Evolutionary conservation across 345 rosid genomes (phyloP), one percentile per base, ranked within the genome.

Genomic region (Moricandia arvensis): DNA sequence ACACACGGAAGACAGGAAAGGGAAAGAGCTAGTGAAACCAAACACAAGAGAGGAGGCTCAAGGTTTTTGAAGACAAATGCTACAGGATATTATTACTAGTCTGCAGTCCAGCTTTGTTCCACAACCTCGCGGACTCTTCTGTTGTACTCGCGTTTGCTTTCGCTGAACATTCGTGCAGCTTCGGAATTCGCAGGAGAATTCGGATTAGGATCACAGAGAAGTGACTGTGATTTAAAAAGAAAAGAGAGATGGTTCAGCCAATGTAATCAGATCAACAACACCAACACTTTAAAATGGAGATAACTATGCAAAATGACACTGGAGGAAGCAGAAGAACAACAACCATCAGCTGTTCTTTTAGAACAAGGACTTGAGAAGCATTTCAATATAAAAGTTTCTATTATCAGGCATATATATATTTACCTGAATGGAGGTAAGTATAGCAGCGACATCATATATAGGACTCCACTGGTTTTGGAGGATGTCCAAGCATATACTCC

Each of bases 131-230:
- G 86, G 31, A 92, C 91, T 82, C 92, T 84, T 80, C 96, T 79
- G 78, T 93, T 93, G 90, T 93, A 91, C 65, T 93, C 96, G 0
- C 97, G 96, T 80, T 90, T 91, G 83, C 87, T 91, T 83, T 90
- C 96, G 1, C 96, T 91, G 70, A 90, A 93, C 98, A 93, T 90
- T 58, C 98, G 78, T 16, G 97, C 98, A 70, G 98, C 98, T 86
- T 93, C 98, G 18, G 98, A 93, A 81, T 93, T 93, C 41, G 98
- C 97, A 29, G 98, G 98, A 17, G 98, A 93, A 74, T 90, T 91
- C 4, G 98, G 96, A 80, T 91, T 94, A 38, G 98, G 98, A 35
- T 93, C 98, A 65, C 97, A 91, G n/a, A 93, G 96, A 80, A 93
- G 71, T 2, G 98, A 93, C 98, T 93, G 89, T 67, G 74, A 34